Percentiles rank a stretch among this genome's conserved stretches.
phyloP scores from a whole-genome alignment of 768 basidiomycete species.

The Agrocybe chaxingu region DNA sequence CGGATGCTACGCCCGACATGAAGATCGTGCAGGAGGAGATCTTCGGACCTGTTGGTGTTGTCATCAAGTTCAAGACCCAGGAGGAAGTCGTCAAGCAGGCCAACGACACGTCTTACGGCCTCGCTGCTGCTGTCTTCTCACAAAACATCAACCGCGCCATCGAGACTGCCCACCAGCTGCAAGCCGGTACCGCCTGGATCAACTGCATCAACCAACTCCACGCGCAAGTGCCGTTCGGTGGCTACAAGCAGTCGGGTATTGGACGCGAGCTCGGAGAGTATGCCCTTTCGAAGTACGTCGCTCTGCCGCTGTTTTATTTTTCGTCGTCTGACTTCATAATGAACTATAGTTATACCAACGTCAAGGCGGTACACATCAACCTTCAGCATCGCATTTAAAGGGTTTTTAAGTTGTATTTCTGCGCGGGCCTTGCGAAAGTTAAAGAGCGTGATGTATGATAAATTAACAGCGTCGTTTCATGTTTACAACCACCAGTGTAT shows the following conservation, averaged over 20 bases:
- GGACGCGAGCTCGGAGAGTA: slow-evolving; percentile 82
- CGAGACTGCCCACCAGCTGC: slow-evolving; percentile 65
- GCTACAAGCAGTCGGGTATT: slow-evolving; percentile 81
- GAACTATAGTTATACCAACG: slow-evolving; percentile 52
- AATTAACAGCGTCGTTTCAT: neutral
- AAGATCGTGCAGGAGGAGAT: slow-evolving; percentile 76
- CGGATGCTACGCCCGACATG: slow-evolving; percentile 64
- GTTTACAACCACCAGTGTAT: neutral
- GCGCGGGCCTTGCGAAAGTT: too few species aligned
- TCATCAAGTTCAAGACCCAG: slow-evolving; percentile 73
- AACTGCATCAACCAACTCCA: slow-evolving; percentile 52
- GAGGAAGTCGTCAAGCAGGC: slow-evolving; percentile 68
- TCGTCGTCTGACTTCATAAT: neutral
- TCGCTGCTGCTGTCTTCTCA: slow-evolving; percentile 86
- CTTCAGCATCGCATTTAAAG: slow-evolving; percentile 32
- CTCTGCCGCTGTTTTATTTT: neutral
- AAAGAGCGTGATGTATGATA: neutral
- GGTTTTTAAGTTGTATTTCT: too few species aligned
- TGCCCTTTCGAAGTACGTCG: slow-evolving; percentile 55
- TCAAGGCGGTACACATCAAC: slow-evolving; percentile 72
- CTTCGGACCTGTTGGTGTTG: slow-evolving; percentile 76
- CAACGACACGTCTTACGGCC: slow-evolving; percentile 84
- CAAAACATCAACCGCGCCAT: slow-evolving; percentile 74
- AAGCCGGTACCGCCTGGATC: slow-evolving; percentile 80
- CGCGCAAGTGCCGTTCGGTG: slow-evolving; percentile 72